Evolutionary conservation across 805 yeast species (phyloP), one percentile per base, ranked within the genome.

Genomic region (Starmerella gropengiesseri): DNA sequence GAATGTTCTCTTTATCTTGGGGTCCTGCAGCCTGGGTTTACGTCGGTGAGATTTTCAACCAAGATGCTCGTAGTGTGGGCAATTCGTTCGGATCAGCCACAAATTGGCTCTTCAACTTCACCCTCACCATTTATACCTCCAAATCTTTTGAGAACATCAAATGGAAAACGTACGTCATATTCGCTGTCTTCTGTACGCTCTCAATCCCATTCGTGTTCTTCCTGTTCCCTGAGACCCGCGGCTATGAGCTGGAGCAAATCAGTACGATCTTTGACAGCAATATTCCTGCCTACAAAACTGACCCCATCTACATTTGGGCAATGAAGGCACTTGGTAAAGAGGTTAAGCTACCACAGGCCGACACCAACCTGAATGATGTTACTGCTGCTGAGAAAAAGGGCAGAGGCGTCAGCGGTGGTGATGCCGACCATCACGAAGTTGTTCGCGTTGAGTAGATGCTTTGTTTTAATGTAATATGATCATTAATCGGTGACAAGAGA

Each of bases 1-100:
- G 78, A 41, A 75, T 77, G 61, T 81, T 81, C 66, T 91, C 91
- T n/a, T 69, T 82, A 5, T 73, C 89, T 20, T 83, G 93, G 91
- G 91, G 89, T 57, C 86, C 91, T 31, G 73, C 74, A 47, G 75
- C 75, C 26, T 82, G 89, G 87, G 83, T 74, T 39, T 60, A 74
- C 42, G 63, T 66, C 51, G 76, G 76, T 55, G 81, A 75, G 55
- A 62, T 72, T 29, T 81, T 73, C 70, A 82, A 87, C 53, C 73
- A 81, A 43, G 75, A 79, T 56, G 73, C 77, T 45, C 75, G 93
- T 59, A 80, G 82, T 39, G 77, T 78, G 60, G 83, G 83, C 45
- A 75, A 81, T 48, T 76, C 82, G 17, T 60, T 81, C 43, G 73
- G 81, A 7, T 77, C 82, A 18, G 81, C 86, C 25, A 73, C 86